Base-by-base conservation (phyloP, 192 early-diverging fungal species). In the Kappamyces sp. region DNA sequence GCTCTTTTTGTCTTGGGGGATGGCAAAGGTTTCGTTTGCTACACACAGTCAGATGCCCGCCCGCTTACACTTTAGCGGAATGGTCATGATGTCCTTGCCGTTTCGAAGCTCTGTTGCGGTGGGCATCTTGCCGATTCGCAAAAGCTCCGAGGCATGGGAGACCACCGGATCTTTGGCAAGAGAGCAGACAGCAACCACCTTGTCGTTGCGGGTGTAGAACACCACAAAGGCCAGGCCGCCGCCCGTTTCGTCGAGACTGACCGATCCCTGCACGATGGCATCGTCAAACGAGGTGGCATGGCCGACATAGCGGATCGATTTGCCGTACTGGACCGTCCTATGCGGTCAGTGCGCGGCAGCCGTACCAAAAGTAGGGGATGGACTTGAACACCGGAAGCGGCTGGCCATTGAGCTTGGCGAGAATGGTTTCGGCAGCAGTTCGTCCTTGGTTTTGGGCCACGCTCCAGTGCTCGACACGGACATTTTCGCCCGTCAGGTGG, bases 391-490 rank as follows among this genome's bases (percentile, higher is more conserved):
- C 48, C 35, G 37, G 51, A 39, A 68, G 37, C 9, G 38, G 61
- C 63, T 30, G 63, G 65, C 42, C 66, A 66, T 41, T 75, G 60
- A 34, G 9, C 7, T 54, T 51, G 45, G 65, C 65, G 42, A 61
- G 2, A 43, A 70, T 72, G 54, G 59, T 64, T n/a, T 15, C 37
- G 29, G 62, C 70, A 11, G 49, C 63, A 39, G 57, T 38, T 22
- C 70, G 45, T 35, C 57, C 70, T 47, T 68, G 66, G 49, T 72
- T 68, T 38, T 54, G 60, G 36, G 77, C 76, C 52, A 73, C 71
- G 54, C 61, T 70, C 74, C 76, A 84, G 66, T 84, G 81, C 49
- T 84, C 81, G 41, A 84, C 64, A 15, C 81, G 66, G 11, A 73
- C 49, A 30, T 43, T 49, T 47, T 75, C 59, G 8, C 69, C 73